Conservation (phyloP, 2,329 filamentous ascomycete genomes). For the Chrysosporium keratinophilum region DNA sequence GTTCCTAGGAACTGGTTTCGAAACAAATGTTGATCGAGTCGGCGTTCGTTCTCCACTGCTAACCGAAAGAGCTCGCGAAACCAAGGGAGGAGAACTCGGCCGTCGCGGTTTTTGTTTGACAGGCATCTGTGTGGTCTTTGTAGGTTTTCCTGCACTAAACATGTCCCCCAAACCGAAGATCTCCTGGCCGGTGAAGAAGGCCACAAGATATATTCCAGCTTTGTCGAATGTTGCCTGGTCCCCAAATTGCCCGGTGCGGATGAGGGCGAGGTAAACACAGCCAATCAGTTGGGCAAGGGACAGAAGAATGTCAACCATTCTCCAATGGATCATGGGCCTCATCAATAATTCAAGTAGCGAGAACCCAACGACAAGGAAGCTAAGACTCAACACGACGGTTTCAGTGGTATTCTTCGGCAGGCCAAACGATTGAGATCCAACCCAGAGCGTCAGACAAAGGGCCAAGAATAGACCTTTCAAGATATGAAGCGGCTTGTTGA, state of each 20-base stretch:
- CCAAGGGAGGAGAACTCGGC: background rate
- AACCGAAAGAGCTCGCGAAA: background rate
- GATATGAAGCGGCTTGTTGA: constrained; percentile 11
- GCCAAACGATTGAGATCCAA: constrained; percentile 25
- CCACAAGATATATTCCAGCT: constrained; percentile 30
- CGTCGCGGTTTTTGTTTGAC: background rate
- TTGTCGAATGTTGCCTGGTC: constrained; percentile 30
- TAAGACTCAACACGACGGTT: constrained; percentile 29
- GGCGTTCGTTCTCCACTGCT: constrained; percentile 6
- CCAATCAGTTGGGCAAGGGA: constrained; percentile 30
- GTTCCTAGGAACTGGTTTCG: background rate
- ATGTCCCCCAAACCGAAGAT: constrained; percentile 24
- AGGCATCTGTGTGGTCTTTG: background rate
- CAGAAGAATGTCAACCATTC: constrained; percentile 31
- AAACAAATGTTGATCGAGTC: constrained; percentile 2
- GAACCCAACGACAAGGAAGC: constrained; percentile 33
- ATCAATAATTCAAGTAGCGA: constrained; percentile 32
- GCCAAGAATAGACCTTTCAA: constrained; percentile 13
- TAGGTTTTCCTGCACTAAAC: background rate
- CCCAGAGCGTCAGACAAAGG: constrained; percentile 26
- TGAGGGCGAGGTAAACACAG: constrained; percentile 30
- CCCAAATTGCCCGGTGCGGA: constrained; percentile 25
- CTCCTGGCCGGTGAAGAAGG: constrained; percentile 34
- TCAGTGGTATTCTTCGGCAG: constrained; percentile 32
- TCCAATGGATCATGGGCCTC: constrained; percentile 30